Evolutionary conservation across 495 filamentous ascomycete genomes (phyloP).

Genomic region (Neurospora tetrasperma): DNA sequence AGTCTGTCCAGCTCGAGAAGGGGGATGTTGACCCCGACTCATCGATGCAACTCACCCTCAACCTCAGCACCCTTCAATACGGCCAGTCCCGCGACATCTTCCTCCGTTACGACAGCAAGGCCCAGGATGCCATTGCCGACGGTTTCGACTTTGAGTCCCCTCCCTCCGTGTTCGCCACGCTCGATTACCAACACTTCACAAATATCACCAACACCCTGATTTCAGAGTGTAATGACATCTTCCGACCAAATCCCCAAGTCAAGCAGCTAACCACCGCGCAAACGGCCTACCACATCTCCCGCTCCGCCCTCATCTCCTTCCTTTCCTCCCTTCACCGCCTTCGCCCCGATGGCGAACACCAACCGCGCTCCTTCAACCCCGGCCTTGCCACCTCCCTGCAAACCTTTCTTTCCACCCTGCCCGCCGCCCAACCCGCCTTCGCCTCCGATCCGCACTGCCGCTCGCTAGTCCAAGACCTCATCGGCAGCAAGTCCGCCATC

Average conservation of each 20-base stretch:
- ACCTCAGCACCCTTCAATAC: conserved; percentile 34
- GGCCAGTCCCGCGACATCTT: conserved; percentile 39
- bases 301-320: conserved; percentile 29
- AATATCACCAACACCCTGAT: not conserved
- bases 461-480: conserved; percentile 29
- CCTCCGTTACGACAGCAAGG: conserved; percentile 12
- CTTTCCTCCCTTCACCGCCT: conserved; percentile 26
- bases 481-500: conserved; percentile 8
- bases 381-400: conserved; percentile 19
- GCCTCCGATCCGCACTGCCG: conserved; percentile 13
- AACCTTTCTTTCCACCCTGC: not conserved
- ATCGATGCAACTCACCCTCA: conserved; percentile 19
- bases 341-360: conserved; percentile 18
- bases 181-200: conserved; percentile 21
- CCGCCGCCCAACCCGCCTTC: conserved; percentile 8
- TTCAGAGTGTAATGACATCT: not conserved
- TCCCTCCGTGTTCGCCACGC: conserved; percentile 15
- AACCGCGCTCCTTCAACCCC: conserved; percentile 11
- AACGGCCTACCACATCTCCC: conserved; percentile 33
- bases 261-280: conserved; percentile 11
- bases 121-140: not conserved
- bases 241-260: not conserved
- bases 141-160: conserved; percentile 2
- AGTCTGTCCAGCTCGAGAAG: conserved; percentile 1
- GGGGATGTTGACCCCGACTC: not conserved